Conservation (phyloP, 352 stramenopile genomes). For the Phytophthora hybrid region DNA sequence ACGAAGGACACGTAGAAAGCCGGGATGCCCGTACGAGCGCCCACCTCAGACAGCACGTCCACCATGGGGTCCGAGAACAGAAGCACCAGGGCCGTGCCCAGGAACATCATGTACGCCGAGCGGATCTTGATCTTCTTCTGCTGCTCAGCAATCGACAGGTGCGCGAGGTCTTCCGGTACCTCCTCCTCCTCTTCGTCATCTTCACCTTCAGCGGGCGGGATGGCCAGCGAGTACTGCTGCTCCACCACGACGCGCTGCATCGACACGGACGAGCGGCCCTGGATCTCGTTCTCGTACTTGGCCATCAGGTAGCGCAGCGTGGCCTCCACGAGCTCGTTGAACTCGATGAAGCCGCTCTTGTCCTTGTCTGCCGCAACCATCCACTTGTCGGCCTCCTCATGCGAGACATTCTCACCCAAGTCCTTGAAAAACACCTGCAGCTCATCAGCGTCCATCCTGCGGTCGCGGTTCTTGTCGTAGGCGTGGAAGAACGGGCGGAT, state of each 20-base stretch:
- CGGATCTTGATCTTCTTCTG: slow-evolving; percentile 96
- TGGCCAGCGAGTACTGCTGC: slow-evolving; percentile 53
- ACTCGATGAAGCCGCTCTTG: slow-evolving; percentile 92
- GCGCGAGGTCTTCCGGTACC: slow-evolving; percentile 94
- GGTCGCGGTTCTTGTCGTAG: slow-evolving; percentile 94
- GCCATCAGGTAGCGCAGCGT: slow-evolving; percentile 88
- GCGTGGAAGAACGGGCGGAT: slow-evolving; percentile 93
- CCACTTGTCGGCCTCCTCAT: slow-evolving; percentile 83
- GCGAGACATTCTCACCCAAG: slow-evolving; percentile 91
- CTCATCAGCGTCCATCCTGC: slow-evolving; percentile 92
- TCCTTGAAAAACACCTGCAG: slow-evolving; percentile 94
- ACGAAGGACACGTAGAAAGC: slow-evolving; percentile 99
- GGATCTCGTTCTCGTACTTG: slow-evolving; percentile 74
- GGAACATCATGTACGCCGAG: slow-evolving; percentile 93
- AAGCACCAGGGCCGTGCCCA: slow-evolving; percentile 95
- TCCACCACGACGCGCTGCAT: slow-evolving; percentile 62
- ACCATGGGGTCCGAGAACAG: slow-evolving; percentile 99
- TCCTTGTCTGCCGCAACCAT: slow-evolving; percentile 93
- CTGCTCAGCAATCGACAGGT: slow-evolving; percentile 95
- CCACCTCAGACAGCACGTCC: slow-evolving; percentile 96
- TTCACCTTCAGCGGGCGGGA: slow-evolving; percentile 64
- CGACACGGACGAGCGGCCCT: slow-evolving; percentile 57
- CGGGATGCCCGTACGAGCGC: slow-evolving; percentile 88
- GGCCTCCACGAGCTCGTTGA: slow-evolving; percentile 94
- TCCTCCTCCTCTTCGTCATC: slow-evolving; percentile 95